These are phyloP conservation scores for Lignosus rhinocerotis DNA, from an alignment of 1,284 basidiomycete genomes.

Conservation along the genomic window DNA sequence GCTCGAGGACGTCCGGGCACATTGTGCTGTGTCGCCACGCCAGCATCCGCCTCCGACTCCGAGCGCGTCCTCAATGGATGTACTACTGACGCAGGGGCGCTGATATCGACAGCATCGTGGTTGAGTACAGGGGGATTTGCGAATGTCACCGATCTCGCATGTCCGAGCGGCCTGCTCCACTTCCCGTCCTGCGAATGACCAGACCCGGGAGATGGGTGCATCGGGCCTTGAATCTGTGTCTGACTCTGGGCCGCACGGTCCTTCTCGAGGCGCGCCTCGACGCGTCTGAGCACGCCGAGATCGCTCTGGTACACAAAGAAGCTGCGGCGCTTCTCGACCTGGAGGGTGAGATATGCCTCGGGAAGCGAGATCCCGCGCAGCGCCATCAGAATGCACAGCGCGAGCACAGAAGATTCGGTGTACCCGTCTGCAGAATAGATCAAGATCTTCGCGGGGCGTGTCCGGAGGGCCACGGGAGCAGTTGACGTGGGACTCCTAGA, in stretches of 20 bases:
- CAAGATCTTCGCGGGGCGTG: slow-evolving; percentile 69
- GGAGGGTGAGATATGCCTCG: slow-evolving; percentile 88
- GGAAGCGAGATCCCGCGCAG: slow-evolving; percentile 70
- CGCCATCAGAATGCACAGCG: slow-evolving; percentile 88
- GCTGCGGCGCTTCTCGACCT: slow-evolving; percentile 64
- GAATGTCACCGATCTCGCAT: slow-evolving; percentile 52
- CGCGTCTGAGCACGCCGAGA: slow-evolving; percentile 70
- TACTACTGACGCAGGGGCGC: slow-evolving; percentile 25
- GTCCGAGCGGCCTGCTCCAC: slow-evolving; percentile 18
- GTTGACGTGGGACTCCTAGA: slow-evolving; percentile 29
- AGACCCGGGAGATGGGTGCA: slow-evolving; percentile 4
- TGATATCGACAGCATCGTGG: slow-evolving; percentile 8
- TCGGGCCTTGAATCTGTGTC: neutral
- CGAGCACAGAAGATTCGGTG: slow-evolving; percentile 90
- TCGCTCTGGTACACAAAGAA: slow-evolving; percentile 95
- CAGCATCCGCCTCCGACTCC: slow-evolving; percentile 19
- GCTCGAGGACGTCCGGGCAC: slow-evolving; percentile 56
- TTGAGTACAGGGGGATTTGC: slow-evolving; percentile 33
- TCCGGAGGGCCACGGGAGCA: slow-evolving; percentile 23
- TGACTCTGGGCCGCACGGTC: slow-evolving; percentile 33
- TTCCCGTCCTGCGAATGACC: slow-evolving; percentile 11
- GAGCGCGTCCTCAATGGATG: slow-evolving; percentile 23
- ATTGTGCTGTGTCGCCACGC: slow-evolving; percentile 5
- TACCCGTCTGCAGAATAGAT: slow-evolving; percentile 82
- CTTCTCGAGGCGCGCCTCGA: slow-evolving; percentile 65